Conservation (phyloP, 2,329 filamentous ascomycete species). For the Clarireedia monteithiana region DNA sequence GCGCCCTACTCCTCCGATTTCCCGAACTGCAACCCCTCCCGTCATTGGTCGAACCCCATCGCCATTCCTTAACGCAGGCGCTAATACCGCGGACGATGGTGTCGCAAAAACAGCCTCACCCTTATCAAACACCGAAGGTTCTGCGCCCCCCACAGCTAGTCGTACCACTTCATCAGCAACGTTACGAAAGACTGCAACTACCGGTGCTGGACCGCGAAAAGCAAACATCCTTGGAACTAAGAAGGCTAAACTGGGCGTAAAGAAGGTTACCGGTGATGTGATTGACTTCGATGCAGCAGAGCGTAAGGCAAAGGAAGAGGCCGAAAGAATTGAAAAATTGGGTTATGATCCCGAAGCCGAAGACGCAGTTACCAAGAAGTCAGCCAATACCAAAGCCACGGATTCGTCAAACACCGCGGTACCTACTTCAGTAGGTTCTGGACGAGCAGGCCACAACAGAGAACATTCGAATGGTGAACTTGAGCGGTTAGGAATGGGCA, state of each 20-base stretch:
- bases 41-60: conserved; percentile 74
- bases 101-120: conserved; percentile 76
- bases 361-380: conserved; percentile 39
- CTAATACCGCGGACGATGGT: conserved; percentile 62
- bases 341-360: conserved; percentile 94
- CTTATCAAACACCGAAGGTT: conserved; percentile 53
- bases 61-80: conserved; percentile 73
- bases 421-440: conserved; percentile 68
- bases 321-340: conserved; percentile 88
- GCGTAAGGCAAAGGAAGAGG: conserved; percentile 94
- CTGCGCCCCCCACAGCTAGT: conserved; percentile 52
- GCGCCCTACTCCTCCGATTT: conserved; percentile 1
- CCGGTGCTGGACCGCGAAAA: conserved; percentile 63
- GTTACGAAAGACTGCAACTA: conserved; percentile 65
- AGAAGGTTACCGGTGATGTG: conserved; percentile 73
- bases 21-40: conserved; percentile 59
- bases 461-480: conserved; percentile 69
- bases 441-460: conserved; percentile 44
- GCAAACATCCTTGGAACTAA: conserved; percentile 79
- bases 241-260: conserved; percentile 82
- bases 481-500: conserved; percentile 71
- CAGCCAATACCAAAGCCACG: conserved; percentile 28
- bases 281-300: conserved; percentile 98
- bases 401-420: conserved; percentile 55
- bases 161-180: conserved; percentile 71